Evolutionary conservation across 352 stramenopile species (phyloP).

Genomic region (Globisporangium perplexum): DNA sequence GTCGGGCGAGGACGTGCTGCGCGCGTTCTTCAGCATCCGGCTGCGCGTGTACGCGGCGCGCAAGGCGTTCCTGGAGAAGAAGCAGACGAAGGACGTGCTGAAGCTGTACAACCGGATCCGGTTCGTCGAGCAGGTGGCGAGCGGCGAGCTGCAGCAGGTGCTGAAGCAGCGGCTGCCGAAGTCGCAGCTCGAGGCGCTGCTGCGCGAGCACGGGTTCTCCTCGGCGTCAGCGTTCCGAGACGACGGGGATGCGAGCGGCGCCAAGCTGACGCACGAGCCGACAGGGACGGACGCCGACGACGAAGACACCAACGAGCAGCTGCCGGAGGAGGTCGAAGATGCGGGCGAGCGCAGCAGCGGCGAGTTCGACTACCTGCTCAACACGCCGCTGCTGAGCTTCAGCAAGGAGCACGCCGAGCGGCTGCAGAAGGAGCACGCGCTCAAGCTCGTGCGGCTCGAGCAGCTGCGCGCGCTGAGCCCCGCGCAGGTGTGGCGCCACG

Average conservation of each 20-base stretch:
- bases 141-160: slow-evolving; percentile 90
- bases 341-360: slow-evolving; percentile 20
- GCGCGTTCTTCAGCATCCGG: slow-evolving; percentile 92
- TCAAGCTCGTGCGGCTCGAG: slow-evolving; percentile 86
- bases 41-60: slow-evolving; percentile 84
- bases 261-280: slow-evolving; percentile 2
- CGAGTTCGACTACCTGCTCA: slow-evolving; percentile 97
- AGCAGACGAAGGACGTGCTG: slow-evolving; percentile 77
- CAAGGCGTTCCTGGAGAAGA: slow-evolving; percentile 78
- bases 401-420: slow-evolving; percentile 94
- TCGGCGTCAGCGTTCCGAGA: slow-evolving; percentile 40
- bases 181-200: slow-evolving; percentile 39
- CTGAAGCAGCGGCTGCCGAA: slow-evolving; percentile 71
- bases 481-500: slow-evolving; percentile 84
- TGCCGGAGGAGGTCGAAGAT: slow-evolving; percentile 7
- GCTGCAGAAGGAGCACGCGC: slow-evolving; percentile 87
- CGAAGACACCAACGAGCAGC: slow-evolving; percentile 16
- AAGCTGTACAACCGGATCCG: slow-evolving; percentile 96
- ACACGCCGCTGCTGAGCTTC: slow-evolving; percentile 97
- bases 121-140: slow-evolving; percentile 96
- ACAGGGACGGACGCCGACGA: slow-evolving; percentile 11
- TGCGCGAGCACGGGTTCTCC: slow-evolving; percentile 40
- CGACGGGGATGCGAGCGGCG: slow-evolving; percentile 19
- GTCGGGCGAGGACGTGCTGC: slow-evolving; percentile 87
- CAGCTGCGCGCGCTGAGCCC: slow-evolving; percentile 81